Evolutionary conservation across 2,329 filamentous ascomycete genomes (phyloP).

Genomic region (Shiraia bambusicola): DNA sequence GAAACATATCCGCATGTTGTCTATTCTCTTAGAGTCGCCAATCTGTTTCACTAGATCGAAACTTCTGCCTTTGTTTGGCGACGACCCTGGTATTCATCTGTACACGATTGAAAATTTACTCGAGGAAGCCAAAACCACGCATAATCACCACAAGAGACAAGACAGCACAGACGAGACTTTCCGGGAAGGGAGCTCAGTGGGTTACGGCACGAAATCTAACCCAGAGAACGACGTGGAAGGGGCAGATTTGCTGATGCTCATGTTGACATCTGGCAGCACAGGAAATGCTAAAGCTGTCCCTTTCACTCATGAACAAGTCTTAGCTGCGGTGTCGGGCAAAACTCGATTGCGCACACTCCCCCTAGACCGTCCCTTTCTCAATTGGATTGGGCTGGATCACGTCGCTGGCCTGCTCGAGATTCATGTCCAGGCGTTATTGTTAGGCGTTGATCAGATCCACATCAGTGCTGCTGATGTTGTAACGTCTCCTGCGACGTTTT

Average conservation of each 20-base stretch:
- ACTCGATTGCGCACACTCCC: neutral
- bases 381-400: slow-evolving; percentile 50
- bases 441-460: slow-evolving; percentile 51
- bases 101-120: too few species aligned
- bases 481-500: slow-evolving; percentile 43
- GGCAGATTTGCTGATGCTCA: too few species aligned
- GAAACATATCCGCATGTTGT: slow-evolving; percentile 3
- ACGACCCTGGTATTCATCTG: too few species aligned
- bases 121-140: too few species aligned
- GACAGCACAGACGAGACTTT: too few species aligned
- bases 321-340: slow-evolving; percentile 21
- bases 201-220: too few species aligned
- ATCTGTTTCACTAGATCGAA: slow-evolving; percentile 5
- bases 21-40: slow-evolving; percentile 2
- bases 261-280: slow-evolving; percentile 58
- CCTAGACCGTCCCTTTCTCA: neutral
- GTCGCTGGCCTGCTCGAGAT: slow-evolving; percentile 56
- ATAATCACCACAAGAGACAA: too few species aligned
- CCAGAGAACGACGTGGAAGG: too few species aligned
- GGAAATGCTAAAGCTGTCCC: slow-evolving; percentile 55
- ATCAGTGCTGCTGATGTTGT: slow-evolving; percentile 48
- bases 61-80: neutral
- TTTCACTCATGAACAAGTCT: slow-evolving; percentile 48
- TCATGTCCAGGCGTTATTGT: slow-evolving; percentile 52
- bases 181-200: too few species aligned